phyloP scores from a whole-genome alignment of 805 yeast genomes.

The Zygotorulaspora chibaensis region DNA sequence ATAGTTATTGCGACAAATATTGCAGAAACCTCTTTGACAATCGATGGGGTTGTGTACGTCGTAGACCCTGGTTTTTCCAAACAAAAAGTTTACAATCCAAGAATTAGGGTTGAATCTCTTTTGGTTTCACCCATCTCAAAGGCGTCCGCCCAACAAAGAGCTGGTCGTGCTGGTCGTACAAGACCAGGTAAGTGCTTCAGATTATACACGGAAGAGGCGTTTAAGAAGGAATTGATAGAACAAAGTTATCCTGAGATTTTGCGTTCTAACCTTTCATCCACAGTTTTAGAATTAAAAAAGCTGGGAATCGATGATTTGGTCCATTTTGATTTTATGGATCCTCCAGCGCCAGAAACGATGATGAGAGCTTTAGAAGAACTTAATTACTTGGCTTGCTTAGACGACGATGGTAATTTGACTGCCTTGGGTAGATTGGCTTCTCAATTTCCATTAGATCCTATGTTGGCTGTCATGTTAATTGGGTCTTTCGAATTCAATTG shows the following conservation, averaged over 20 bases:
- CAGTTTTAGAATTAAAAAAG: slow-evolving; percentile 89
- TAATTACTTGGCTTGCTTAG: slow-evolving; percentile 82
- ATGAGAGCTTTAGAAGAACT: slow-evolving; percentile 97
- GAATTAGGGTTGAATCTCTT: slow-evolving; percentile 91
- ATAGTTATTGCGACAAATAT: slow-evolving; percentile 89
- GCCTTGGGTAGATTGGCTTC: slow-evolving; percentile 87
- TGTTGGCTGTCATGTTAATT: slow-evolving; percentile 88
- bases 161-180: slow-evolving; percentile 99
- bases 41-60: slow-evolving; percentile 95
- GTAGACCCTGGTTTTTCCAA: slow-evolving; percentile 97
- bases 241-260: slow-evolving; percentile 96
- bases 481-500: slow-evolving; percentile 82
- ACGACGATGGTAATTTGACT: slow-evolving; percentile 88
- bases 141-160: slow-evolving; percentile 97
- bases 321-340: slow-evolving; percentile 98
- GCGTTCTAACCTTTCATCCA: slow-evolving; percentile 83
- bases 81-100: slow-evolving; percentile 93
- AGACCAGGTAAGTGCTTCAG: slow-evolving; percentile 98
- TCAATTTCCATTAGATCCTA: slow-evolving; percentile 92
- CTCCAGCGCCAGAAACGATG: slow-evolving; percentile 99
- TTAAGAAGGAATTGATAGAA: slow-evolving; percentile 86
- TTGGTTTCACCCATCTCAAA: slow-evolving; percentile 94
- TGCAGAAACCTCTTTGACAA: slow-evolving; percentile 96
- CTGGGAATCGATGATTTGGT: slow-evolving; percentile 94
- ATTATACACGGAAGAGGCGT: slow-evolving; percentile 93